Base-by-base conservation (phyloP, 2,329 filamentous ascomycete species). In the Calonectria naviculata region DNA sequence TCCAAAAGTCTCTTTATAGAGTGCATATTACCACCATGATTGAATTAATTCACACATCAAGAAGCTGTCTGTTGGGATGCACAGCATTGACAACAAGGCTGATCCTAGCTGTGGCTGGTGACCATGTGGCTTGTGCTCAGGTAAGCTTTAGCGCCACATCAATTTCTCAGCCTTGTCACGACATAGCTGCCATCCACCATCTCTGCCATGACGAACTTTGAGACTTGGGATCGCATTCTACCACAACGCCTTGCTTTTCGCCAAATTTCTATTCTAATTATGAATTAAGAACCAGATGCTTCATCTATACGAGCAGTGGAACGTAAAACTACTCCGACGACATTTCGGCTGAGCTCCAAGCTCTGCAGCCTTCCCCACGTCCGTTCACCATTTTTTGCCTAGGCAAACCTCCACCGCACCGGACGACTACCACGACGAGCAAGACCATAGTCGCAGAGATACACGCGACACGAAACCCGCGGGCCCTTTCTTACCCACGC, bases 281-380 rank as follows among this genome's bases (percentile, higher is more conserved):
- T 12, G 52, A 58, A n/a, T 13, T 15, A 17, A 29, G 6, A 21
- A 26, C 34, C 10, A 8, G 12, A 26, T 36, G 38, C 26, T 58
- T 58, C 38, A 9, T 38, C 13, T 5, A 58, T 4, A 58, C 31
- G 5, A 24, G 7, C 13, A 3, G 15, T 17, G 31, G n/a, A 38
- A 13, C 52, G 31, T 29, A 24, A 36, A 38, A 38, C 13, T 21
- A 38, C 13, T 13, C 29, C 2, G 52, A 58, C 52, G 21, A 15
- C 31, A 13, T 24, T 58, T 26, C 13, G 34, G 12, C 42, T 44
- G 56, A 44, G 26, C 56, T n/a, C 26, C 10, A 41, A 29, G 38
- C 26, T 42, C 56, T 41, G 26, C 56, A 31, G 38, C 56, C 56
- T 61, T 61, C 56, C 38, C 56, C 56, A 61, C 56, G 38, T 44